A percentile compares a stretch with the other conserved stretches of the same genome.
Conservation (phyloP, 352 stramenopile species). For the Phytophthora sp. region DNA sequence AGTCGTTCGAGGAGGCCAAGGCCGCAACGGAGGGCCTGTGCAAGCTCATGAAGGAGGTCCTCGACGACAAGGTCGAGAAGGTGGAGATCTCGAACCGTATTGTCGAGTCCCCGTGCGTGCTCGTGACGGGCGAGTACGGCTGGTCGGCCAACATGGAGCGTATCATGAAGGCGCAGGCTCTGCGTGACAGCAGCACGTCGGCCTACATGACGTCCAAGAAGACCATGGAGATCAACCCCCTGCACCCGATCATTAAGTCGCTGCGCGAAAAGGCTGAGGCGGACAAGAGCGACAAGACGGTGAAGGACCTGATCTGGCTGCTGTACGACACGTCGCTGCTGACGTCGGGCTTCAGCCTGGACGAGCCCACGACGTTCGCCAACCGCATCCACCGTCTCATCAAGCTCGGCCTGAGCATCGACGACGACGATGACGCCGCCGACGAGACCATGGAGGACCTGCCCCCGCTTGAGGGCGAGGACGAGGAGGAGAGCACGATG, state of each 20-base stretch:
- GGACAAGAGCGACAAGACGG: conserved; percentile 99
- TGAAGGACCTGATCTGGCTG: conserved; percentile 99
- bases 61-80: conserved; percentile 99
- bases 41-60: conserved; percentile 99
- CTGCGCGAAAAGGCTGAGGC: conserved; percentile 98
- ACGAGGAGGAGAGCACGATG: conserved; percentile 97
- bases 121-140: conserved; percentile 99
- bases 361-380: conserved; percentile 99
- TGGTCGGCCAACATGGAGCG: conserved; percentile 99
- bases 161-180: conserved; percentile 99
- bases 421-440: conserved; percentile 96
- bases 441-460: conserved; percentile 97
- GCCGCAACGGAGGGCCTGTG: conserved; percentile 96
- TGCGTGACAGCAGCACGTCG: conserved; percentile 97
- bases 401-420: conserved; percentile 98
- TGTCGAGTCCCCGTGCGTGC: conserved; percentile 97
- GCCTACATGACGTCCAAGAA: conserved; percentile 99
- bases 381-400: conserved; percentile 99
- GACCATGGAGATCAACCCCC: conserved; percentile 99
- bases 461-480: conserved; percentile 96
- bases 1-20: conserved; percentile 99
- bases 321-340: conserved; percentile 99
- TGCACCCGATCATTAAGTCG: conserved; percentile 98
- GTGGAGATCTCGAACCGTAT: conserved; percentile 99
- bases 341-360: conserved; percentile 98